Evolutionary conservation across 352 stramenopile genomes (phyloP).

Genomic region (Globisporangium acanthophoron): DNA sequence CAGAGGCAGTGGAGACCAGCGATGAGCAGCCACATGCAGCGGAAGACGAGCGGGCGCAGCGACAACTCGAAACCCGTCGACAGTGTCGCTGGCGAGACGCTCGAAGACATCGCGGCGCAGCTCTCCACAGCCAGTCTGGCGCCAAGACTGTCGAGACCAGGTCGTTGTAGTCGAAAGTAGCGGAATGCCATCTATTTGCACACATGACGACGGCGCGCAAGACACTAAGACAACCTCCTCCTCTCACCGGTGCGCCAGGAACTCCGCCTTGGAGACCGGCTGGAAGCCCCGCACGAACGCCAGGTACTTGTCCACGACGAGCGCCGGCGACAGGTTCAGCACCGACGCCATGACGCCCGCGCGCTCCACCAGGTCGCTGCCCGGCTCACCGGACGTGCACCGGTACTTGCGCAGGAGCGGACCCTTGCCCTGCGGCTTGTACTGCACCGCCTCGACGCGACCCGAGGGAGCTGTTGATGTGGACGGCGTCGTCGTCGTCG

Average conservation of each 20-base stretch:
- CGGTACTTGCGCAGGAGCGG: conserved; percentile 36
- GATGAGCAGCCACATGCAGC: too few species aligned
- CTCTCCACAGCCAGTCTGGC: too few species aligned
- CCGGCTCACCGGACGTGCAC: conserved; percentile 13
- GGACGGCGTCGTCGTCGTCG: not conserved
- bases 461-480: not conserved
- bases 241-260: conserved; percentile 13
- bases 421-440: conserved; percentile 49
- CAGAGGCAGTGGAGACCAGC: too few species aligned
- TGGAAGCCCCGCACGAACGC: conserved; percentile 34
- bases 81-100: too few species aligned
- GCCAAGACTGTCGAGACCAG: too few species aligned
- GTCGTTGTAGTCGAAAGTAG: too few species aligned
- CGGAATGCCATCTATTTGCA: too few species aligned
- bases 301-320: conserved; percentile 27
- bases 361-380: conserved; percentile 17
- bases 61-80: too few species aligned
- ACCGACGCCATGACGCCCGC: conserved; percentile 21
- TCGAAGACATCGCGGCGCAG: too few species aligned
- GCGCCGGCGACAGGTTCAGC: conserved; percentile 25
- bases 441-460: conserved; percentile 21
- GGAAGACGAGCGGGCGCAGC: too few species aligned
- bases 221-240: too few species aligned
- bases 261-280: conserved; percentile 34
- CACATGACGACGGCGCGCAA: too few species aligned